Evolutionary conservation across 371 early-diverging fungal genomes (phyloP).

Genomic region (Batkoa obscura): DNA sequence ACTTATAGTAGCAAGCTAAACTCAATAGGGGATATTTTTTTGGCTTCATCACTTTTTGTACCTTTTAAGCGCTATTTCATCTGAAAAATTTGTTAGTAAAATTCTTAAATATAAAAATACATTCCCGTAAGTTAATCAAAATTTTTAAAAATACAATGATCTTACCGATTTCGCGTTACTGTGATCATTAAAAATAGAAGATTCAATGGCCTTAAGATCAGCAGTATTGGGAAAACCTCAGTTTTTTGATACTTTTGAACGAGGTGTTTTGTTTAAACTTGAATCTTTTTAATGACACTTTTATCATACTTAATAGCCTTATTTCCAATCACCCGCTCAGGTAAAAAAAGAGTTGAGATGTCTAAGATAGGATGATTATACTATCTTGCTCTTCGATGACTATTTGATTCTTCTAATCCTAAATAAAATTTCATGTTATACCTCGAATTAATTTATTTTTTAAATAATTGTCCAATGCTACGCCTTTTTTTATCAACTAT

Average conservation of each 20-base stretch:
- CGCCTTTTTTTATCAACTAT: constrained; percentile 31
- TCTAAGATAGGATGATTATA: neutral
- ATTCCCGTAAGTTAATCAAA: neutral
- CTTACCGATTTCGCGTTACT: constrained; percentile 1
- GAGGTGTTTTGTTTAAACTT: too few relatives aligned
- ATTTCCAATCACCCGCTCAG: neutral
- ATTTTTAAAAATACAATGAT: too few relatives aligned
- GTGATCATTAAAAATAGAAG: neutral
- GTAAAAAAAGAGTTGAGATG: constrained; percentile 3
- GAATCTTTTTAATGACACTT: neutral
- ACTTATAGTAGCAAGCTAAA: neutral
- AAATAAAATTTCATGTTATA: constrained; percentile 29
- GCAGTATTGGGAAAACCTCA: neutral
- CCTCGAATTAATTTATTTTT: constrained; percentile 22
- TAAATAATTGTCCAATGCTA: constrained; percentile 31
- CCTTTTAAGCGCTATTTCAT: too few relatives aligned
- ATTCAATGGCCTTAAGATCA: neutral
- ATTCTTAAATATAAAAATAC: neutral
- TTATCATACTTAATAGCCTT: neutral
- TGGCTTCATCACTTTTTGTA: too few relatives aligned
- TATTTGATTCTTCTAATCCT: neutral
- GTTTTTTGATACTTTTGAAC: neutral
- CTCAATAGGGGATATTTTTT: too few relatives aligned
- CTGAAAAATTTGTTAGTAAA: too few relatives aligned
- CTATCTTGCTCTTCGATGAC: neutral